Percentiles rank a stretch among this genome's conserved stretches.
Conservation (phyloP, 352 stramenopile species). For the Phytopythium aichiense region DNA sequence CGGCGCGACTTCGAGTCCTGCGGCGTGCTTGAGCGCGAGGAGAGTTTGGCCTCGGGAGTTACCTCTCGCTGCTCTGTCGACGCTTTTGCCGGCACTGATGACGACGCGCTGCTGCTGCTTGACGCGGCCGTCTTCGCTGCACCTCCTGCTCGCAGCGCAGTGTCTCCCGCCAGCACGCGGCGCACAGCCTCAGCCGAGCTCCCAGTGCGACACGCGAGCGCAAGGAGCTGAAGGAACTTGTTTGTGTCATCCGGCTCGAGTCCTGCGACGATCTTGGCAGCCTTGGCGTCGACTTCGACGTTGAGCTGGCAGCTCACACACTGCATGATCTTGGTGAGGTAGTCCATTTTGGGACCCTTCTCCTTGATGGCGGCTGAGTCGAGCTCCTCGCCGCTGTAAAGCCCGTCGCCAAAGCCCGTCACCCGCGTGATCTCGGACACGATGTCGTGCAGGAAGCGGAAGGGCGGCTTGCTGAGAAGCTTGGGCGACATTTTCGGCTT, state of each 20-base stretch:
- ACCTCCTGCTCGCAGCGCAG: conserved; percentile 26
- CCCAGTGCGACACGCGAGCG: conserved; percentile 63
- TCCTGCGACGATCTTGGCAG: conserved; percentile 88
- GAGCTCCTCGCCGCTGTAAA: conserved; percentile 86
- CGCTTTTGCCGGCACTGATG: conserved; percentile 5
- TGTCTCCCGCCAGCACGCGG: conserved; percentile 64
- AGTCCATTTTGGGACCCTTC: conserved; percentile 91
- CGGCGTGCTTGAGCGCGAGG: conserved; percentile 52
- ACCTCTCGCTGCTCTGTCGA: conserved; percentile 36
- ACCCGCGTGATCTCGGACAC: conserved; percentile 72
- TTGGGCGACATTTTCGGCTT: conserved; percentile 87
- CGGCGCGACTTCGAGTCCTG: conserved; percentile 45
- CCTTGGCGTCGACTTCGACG: conserved; percentile 82
- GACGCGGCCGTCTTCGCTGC: conserved; percentile 21
- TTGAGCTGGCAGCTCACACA: conserved; percentile 90
- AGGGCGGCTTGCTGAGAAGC: conserved; percentile 79
- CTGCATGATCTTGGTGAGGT: conserved; percentile 86
- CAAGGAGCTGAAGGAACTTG: conserved; percentile 90
- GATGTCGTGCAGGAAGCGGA: conserved; percentile 87
- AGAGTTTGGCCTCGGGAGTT: conserved; percentile 47
- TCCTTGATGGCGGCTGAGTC: conserved; percentile 91
- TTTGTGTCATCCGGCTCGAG: conserved; percentile 93
- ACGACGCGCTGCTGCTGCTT: background rate
- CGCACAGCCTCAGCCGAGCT: conserved; percentile 66
- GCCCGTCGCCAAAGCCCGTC: conserved; percentile 80